phyloP scores from a whole-genome alignment of 208 protist genomes.

The Novymonas esmeraldas region DNA sequence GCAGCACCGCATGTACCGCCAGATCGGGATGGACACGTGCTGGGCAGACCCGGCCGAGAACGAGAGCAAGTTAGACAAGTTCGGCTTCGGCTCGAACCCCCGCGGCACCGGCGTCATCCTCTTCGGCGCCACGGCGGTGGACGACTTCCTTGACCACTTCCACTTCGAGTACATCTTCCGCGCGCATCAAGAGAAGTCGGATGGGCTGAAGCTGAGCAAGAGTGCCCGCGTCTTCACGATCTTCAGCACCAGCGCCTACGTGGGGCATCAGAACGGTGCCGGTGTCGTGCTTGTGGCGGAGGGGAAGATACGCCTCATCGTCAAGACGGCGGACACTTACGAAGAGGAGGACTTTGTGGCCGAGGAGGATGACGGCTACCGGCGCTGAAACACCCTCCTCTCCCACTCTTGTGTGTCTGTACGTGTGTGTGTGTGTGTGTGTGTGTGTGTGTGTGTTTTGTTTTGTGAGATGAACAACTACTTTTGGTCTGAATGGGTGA shows the following conservation, averaged over 20 bases:
- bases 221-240: conserved; percentile 92
- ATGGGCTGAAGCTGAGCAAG: conserved; percentile 93
- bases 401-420: too few species aligned
- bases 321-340: conserved; percentile 84
- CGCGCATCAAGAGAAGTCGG: conserved; percentile 92
- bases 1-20: conserved; percentile 63
- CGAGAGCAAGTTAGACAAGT: conserved; percentile 74
- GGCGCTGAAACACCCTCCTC: conserved; percentile 18
- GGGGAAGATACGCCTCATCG: conserved; percentile 88
- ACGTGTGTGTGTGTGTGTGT: background rate
- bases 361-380: conserved; percentile 35
- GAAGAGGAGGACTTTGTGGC: conserved; percentile 54
- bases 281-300: conserved; percentile 91
- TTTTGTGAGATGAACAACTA: too few species aligned
- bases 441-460: conserved; percentile 4
- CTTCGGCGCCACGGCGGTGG: conserved; percentile 85
- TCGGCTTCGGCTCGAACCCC: conserved; percentile 89
- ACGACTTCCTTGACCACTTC: conserved; percentile 87
- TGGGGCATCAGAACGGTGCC: conserved; percentile 91
- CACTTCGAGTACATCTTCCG: conserved; percentile 93
- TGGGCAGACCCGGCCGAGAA: conserved; percentile 92
- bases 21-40: conserved; percentile 89
- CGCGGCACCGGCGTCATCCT: conserved; percentile 86
- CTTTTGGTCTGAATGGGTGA: too few species aligned
- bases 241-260: conserved; percentile 93